Percentiles rank a stretch among this genome's conserved stretches.
These are phyloP conservation scores for Penicillium sp. DNA, from an alignment of 2,329 filamentous ascomycete genomes.

Conservation along the genomic window DNA sequence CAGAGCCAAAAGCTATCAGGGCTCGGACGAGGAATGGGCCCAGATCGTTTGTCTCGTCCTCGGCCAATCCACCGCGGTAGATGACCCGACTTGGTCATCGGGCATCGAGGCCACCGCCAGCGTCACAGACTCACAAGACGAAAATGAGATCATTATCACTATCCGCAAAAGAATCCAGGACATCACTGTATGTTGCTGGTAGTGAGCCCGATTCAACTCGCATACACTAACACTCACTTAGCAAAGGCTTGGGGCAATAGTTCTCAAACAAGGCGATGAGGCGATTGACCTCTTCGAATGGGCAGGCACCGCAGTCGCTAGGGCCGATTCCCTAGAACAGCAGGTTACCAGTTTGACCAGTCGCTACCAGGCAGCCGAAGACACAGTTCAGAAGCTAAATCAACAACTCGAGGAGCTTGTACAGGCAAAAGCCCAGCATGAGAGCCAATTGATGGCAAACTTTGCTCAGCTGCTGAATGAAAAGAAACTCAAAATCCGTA, in stretches of 20 bases:
- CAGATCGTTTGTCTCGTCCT: slow-evolving; percentile 42
- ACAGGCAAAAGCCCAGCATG: slow-evolving; percentile 60
- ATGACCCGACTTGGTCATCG: slow-evolving; percentile 22
- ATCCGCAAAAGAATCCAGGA: slow-evolving; percentile 51
- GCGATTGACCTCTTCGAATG: slow-evolving; percentile 63
- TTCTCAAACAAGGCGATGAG: slow-evolving; percentile 57
- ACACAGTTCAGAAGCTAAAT: slow-evolving; percentile 56
- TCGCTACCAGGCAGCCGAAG: slow-evolving; percentile 50
- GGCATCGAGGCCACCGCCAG: slow-evolving; percentile 40
- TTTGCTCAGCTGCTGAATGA: slow-evolving; percentile 63
- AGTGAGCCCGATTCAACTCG: no score
- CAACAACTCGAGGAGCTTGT: slow-evolving; percentile 63
- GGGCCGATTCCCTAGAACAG: slow-evolving; percentile 47
- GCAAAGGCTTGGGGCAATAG: slow-evolving; percentile 60
- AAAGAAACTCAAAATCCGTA: slow-evolving; percentile 68
- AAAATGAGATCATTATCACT: slow-evolving; percentile 43
- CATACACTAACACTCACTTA: slow-evolving; percentile 31
- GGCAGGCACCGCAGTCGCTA: slow-evolving; percentile 54
- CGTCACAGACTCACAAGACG: slow-evolving; percentile 29
- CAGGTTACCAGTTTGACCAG: slow-evolving; percentile 47
- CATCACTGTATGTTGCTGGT: slow-evolving; percentile 52
- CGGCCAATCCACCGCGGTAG: slow-evolving; percentile 27
- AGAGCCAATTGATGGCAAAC: slow-evolving; percentile 61
- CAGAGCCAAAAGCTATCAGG: slow-evolving; percentile 49
- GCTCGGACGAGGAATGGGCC: slow-evolving; percentile 48